A percentile compares a stretch with the other conserved stretches of the same genome.
Conservation (phyloP, 1,284 basidiomycete genomes). For the Pseudozyma thailandica region DNA sequence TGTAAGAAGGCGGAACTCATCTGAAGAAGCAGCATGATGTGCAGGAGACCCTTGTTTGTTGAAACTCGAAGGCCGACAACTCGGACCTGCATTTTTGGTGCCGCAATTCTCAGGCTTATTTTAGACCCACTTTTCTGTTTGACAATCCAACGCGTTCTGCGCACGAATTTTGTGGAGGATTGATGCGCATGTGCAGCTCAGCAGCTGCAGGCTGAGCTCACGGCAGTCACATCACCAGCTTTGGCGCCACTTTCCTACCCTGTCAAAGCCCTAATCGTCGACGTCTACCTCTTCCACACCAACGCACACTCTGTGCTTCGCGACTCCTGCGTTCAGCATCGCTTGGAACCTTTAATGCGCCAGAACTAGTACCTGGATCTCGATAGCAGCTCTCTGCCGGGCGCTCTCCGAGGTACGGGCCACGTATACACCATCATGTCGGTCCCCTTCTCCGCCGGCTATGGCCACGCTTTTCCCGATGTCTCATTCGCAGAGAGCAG, state of each 20-base stretch:
- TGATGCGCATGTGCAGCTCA: too few species aligned
- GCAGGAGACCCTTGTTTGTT: too few species aligned
- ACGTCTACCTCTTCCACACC: too few species aligned
- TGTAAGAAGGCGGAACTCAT: too few species aligned
- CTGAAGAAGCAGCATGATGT: too few species aligned
- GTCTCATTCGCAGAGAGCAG: neutral
- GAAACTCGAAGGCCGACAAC: too few species aligned
- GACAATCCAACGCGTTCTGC: neutral
- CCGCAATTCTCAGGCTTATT: slow-evolving; percentile 7
- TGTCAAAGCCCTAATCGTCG: slow-evolving; percentile 5
- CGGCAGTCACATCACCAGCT: neutral
- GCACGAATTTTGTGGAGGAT: slow-evolving; percentile 15
- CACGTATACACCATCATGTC: neutral
- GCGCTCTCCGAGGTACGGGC: neutral
- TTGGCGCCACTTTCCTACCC: neutral
- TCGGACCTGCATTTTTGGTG: too few species aligned
- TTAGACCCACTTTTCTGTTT: slow-evolving; percentile 1
- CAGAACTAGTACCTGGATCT: neutral
- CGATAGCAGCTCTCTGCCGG: neutral
- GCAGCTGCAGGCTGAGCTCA: slow-evolving; percentile 25
- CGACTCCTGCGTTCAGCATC: too few species aligned
- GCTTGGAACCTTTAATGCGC: too few species aligned
- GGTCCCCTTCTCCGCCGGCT: neutral
- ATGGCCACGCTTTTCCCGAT: neutral
- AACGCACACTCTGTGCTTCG: too few species aligned